Conservation (phyloP, 2,329 filamentous ascomycete genomes). For the Aspergillus sp. region DNA sequence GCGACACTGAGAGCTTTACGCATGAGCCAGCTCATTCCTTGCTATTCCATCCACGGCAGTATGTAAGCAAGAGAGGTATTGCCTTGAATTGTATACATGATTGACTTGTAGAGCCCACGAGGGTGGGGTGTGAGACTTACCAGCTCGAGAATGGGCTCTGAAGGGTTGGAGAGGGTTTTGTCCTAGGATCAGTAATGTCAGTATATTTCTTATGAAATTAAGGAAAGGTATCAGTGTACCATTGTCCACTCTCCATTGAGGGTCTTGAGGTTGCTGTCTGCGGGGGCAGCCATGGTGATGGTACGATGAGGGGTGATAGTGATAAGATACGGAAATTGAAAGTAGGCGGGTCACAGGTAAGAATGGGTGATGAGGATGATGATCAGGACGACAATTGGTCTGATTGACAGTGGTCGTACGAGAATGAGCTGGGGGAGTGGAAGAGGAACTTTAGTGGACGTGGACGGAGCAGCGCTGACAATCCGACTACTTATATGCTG, state of each 20-base stretch:
- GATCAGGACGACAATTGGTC: too few relatives aligned
- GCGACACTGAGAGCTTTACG: constrained; percentile 72
- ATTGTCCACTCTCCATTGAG: constrained; percentile 70
- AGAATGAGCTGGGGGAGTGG: not conserved
- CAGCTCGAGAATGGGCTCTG: constrained; percentile 69
- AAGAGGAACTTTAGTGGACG: not conserved
- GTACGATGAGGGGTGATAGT: constrained; percentile 12
- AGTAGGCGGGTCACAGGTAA: not conserved
- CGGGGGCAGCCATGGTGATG: constrained; percentile 69
- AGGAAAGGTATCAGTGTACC: constrained; percentile 51
- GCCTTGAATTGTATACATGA: not conserved
- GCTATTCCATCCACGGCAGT: constrained; percentile 38
- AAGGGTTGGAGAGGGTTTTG: constrained; percentile 68
- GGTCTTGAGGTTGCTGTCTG: constrained; percentile 66
- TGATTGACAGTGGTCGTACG: not conserved
- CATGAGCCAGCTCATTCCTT: constrained; percentile 70
- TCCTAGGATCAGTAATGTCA: constrained; percentile 57
- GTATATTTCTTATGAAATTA: not conserved
- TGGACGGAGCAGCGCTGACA: not conserved
- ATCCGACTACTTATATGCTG: not conserved
- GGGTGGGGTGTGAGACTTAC: constrained; percentile 31
- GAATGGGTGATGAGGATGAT: not conserved
- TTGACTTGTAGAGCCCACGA: constrained; percentile 3
- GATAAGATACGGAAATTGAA: not conserved
- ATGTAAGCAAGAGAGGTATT: constrained; percentile 1